Evolutionary conservation across 202 grass and related monocot genomes (phyloP), one percentile per base, ranked within the genome.

Genomic region (Saccharum hybrid): DNA sequence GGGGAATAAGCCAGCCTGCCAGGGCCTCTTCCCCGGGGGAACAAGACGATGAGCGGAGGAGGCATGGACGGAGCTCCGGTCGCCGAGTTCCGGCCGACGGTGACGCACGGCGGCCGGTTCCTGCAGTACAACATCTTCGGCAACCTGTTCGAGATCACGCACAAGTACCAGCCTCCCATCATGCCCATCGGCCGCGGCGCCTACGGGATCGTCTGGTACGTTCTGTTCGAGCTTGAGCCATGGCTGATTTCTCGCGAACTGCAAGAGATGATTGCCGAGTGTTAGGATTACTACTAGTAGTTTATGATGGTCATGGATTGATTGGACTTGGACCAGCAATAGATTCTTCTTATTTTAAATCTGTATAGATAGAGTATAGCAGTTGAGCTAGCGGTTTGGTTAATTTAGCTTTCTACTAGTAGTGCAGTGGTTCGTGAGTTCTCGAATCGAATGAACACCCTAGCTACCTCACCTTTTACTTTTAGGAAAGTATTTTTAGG

Each of bases 171-270:
- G 75, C 87, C 85, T 43, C 96, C 92, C 22, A 93, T 98, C 87
- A 87, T 95, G 89, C 96, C 96, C 49, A 98, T 98, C 86, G 96
- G 96, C 51, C 94, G 96, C 65, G 92, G 96, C 72, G 96, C 92
- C 14, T 93, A 98, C 54, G 96, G 96, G 67, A 95, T 98, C 79
- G 96, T 95, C 62, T 98, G 96, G 96, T 98, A 95, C 68, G 85
- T 28, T 23, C 21, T 46, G 43, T 18, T 38, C 65, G 5, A 13
- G 26, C 15, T 7, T 4, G 15, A 6, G 7, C 61, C 66, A 3
- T 16, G 49, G 21, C 61, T 46, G 18, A 28, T 82, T 68, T 36
- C 54, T 64, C 54, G 71, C 59, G 22, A 14, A 0, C 11, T 14
- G n/a, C 10, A 3, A 16, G 18, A 14, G 10, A 0, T 9, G 28